Evolutionary conservation across 345 rosid species (phyloP), one percentile per base, ranked within the genome.

Genomic region (Excoecaria cochinchinensis): DNA sequence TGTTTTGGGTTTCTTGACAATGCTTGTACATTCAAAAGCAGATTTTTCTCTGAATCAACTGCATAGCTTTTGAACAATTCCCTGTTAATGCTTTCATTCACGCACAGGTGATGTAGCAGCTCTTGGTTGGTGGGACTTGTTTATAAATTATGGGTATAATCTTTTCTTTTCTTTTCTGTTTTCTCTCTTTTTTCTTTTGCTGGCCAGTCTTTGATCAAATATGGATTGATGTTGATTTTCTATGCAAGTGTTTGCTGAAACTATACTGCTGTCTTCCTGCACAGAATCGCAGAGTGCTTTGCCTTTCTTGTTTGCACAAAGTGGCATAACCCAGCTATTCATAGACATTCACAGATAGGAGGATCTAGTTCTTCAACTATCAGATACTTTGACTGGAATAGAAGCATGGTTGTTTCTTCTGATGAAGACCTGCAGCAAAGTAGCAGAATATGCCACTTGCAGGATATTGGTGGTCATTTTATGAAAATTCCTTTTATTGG

Each of bases 121-220:
- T 31, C 84, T 94, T 73, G 95, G 95, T 80, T 94, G 97, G 98
- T 94, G 98, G 98, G 98, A 90, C 82, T 87, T 95, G 70, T 89
- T 92, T 82, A 90, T 91, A 81, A 92, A 91, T 74, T 95, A 85
- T 22, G 94, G 99, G 95, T 91, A 91, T 73, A 22, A 24, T 78
- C 56, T 46, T 62, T 47, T 73, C 77, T 71, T n/a, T 39, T 51
- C 21, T 64, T 64, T 31, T 31, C 2, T 31, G 1, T 31, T 31
- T 31, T 31, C 31, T 31, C 15, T 81, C 56, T 47, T 61, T 46
- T 73, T 78, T 71, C 22, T 39, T 51, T 21, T 65, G n/a, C 48
- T n/a, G 44, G 64, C 24, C 40, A 77, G 3, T 73, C 73, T 39
- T 44, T 73, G 39, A 51, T 69, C 14, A 69, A 62, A 16, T 58